phyloP scores from a whole-genome alignment of 208 protist species.

The Leptomonas pyrrhocoris region DNA sequence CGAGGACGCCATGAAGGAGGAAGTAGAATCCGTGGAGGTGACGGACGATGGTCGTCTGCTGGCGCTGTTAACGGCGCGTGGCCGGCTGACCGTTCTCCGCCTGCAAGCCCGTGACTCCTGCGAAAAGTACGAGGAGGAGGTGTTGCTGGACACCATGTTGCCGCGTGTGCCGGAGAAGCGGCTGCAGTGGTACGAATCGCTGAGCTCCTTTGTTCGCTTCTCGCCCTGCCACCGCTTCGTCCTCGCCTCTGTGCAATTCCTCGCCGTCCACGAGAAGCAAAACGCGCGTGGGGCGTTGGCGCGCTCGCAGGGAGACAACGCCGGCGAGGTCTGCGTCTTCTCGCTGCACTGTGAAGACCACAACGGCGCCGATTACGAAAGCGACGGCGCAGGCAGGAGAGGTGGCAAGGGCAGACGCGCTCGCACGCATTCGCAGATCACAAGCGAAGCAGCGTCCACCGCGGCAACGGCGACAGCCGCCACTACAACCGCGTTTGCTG shows the following conservation, averaged over 20 bases:
- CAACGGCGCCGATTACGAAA: not conserved
- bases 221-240: slow-evolving; percentile 70
- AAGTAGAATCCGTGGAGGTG: slow-evolving; percentile 71
- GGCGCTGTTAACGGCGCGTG: slow-evolving; percentile 72
- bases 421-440: not conserved
- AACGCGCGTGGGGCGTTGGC: slow-evolving; percentile 3
- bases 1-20: slow-evolving; percentile 53
- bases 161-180: slow-evolving; percentile 29
- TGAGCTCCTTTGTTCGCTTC: slow-evolving; percentile 53
- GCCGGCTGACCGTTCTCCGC: slow-evolving; percentile 60
- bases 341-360: slow-evolving; percentile 65
- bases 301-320: slow-evolving; percentile 12
- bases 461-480: not conserved
- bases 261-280: slow-evolving; percentile 23
- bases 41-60: slow-evolving; percentile 59
- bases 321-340: slow-evolving; percentile 64
- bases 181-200: slow-evolving; percentile 69
- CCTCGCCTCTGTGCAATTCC: slow-evolving; percentile 64
- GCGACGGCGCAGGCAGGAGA: not conserved
- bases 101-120: slow-evolving; percentile 30
- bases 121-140: slow-evolving; percentile 44
- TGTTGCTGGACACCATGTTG: slow-evolving; percentile 50
- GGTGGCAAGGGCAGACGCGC: not conserved
- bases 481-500: not conserved
- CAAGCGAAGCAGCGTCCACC: not conserved